These are phyloP conservation scores for Venturia pyrina DNA, from an alignment of 2,329 filamentous ascomycete genomes.

Conservation along the genomic window DNA sequence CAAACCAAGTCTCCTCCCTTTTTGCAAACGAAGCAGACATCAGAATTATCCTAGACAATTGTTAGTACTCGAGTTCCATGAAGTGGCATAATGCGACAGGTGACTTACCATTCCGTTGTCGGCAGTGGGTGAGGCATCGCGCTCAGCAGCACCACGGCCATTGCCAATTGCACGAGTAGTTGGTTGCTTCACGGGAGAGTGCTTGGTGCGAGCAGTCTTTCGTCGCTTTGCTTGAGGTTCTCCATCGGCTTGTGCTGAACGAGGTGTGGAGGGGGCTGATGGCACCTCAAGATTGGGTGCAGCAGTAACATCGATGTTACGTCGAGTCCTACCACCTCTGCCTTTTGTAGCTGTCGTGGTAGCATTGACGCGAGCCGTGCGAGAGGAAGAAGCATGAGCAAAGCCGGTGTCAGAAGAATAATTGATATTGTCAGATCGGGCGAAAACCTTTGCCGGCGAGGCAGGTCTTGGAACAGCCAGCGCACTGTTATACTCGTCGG, in stretches of 20 bases:
- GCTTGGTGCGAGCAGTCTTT: slow-evolving; percentile 10
- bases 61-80: slow-evolving; percentile 43
- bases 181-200: slow-evolving; percentile 6
- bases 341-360: not conserved
- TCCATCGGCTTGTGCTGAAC: not conserved
- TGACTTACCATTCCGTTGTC: not conserved
- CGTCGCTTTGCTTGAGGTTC: slow-evolving; percentile 6
- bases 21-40: slow-evolving; percentile 83
- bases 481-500: not conserved
- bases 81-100: not conserved
- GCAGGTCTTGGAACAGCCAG: not conserved
- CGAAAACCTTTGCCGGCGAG: not conserved
- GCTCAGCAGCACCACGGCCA: not conserved
- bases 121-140: not conserved
- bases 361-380: not conserved
- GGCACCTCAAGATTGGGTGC: not conserved
- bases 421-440: not conserved
- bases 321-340: not conserved
- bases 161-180: not conserved
- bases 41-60: slow-evolving; percentile 25
- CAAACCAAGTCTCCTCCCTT: slow-evolving; percentile 79
- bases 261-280: slow-evolving; percentile 8
- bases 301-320: slow-evolving; percentile 7
- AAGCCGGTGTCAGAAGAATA: slow-evolving; percentile 2
- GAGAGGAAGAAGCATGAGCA: not conserved